Percentiles rank a stretch among this genome's conserved stretches.
These are phyloP conservation scores for Penicillium turbatum DNA, from an alignment of 495 filamentous ascomycete species.

Conservation along the genomic window DNA sequence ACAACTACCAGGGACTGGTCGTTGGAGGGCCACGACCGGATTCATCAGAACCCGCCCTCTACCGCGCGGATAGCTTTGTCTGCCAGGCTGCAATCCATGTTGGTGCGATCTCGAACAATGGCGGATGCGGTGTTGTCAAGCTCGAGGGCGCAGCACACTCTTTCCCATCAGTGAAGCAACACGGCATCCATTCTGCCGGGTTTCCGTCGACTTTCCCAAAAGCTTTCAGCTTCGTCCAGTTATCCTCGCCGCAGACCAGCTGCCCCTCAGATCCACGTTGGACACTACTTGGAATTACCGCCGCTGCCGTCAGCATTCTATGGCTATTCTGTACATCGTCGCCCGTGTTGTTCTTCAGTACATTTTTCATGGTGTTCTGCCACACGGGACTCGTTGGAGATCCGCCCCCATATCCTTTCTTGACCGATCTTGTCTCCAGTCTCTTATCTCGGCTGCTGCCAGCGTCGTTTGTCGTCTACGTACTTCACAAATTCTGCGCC, in stretches of 20 bases:
- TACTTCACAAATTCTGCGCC: slow-evolving; percentile 68
- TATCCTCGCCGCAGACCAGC: slow-evolving; percentile 35
- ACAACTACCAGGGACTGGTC: slow-evolving; percentile 66
- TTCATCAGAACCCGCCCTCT: slow-evolving; percentile 44
- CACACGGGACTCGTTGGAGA: slow-evolving; percentile 78
- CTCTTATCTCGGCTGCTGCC: slow-evolving; percentile 72
- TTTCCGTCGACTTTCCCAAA: slow-evolving; percentile 79
- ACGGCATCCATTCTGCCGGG: slow-evolving; percentile 62
- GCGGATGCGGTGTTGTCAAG: slow-evolving; percentile 71
- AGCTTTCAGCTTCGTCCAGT: slow-evolving; percentile 61
- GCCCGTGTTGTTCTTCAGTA: slow-evolving; percentile 64
- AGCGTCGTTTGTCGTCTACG: slow-evolving; percentile 67
- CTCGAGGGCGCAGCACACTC: slow-evolving; percentile 63
- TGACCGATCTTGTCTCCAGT: slow-evolving; percentile 60
- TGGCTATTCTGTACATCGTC: slow-evolving; percentile 68
- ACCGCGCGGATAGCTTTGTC: slow-evolving; percentile 79
- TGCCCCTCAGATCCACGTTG: slow-evolving; percentile 62
- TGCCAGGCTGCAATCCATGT: slow-evolving; percentile 79
- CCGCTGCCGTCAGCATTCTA: slow-evolving; percentile 59
- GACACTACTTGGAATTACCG: slow-evolving; percentile 68
- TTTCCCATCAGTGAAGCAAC: slow-evolving; percentile 52
- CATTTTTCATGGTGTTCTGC: slow-evolving; percentile 69
- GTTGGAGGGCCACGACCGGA: slow-evolving; percentile 63
- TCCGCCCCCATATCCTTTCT: slow-evolving; percentile 54
- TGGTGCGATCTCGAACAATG: slow-evolving; percentile 63